Evolutionary conservation across 108 stramenopile species (phyloP), one percentile per base, ranked within the genome.

Genomic region (Skeletonema tropicum): DNA sequence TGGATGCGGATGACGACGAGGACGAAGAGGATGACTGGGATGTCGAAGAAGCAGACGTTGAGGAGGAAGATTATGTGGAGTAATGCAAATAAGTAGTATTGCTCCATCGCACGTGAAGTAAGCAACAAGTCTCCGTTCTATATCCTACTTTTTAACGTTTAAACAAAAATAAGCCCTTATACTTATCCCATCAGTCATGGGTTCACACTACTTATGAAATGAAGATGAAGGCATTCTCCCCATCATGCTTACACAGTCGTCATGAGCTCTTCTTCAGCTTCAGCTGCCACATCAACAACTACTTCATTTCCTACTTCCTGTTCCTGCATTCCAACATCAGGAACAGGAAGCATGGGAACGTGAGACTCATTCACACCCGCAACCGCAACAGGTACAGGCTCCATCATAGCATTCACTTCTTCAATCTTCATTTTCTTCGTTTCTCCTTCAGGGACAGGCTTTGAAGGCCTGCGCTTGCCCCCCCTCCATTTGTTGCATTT

Each of bases 1-100:
- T 71, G 59, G 25, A 42, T 23, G 65, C 35, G 3, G 77, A 60
- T 7, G 70, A 71, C 21, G 49, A 72, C 12, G 77, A 70, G 19
- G 66, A 62, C 0, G 64, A 60, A 5, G 77, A 60, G 17, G 65
- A 42, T 26, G 58, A 39, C 15, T 52, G 36, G 26, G 68, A 58
- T 9, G 46, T 65, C 2, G 65, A 31, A 30, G 65, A 66, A 23
- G 65, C 36, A 35, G 70, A 66, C 57, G 52, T 55, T 55, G 52
- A 55, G 9, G 52, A 60, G 31, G 67, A 39, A 55, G 52, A 55
- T 21, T 55, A 23, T 55, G 9, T 55, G 52, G 52, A 55, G 6
- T 55, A 55, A 55, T 45, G 15, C 14, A n/a, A 45, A n/a, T 39
- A 1, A 46, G 26, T 29, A 29, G 26, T 29, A 29, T 49, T 6